Conservation (phyloP, 1,139 yeast genomes). For the Candida dubliniensis region DNA sequence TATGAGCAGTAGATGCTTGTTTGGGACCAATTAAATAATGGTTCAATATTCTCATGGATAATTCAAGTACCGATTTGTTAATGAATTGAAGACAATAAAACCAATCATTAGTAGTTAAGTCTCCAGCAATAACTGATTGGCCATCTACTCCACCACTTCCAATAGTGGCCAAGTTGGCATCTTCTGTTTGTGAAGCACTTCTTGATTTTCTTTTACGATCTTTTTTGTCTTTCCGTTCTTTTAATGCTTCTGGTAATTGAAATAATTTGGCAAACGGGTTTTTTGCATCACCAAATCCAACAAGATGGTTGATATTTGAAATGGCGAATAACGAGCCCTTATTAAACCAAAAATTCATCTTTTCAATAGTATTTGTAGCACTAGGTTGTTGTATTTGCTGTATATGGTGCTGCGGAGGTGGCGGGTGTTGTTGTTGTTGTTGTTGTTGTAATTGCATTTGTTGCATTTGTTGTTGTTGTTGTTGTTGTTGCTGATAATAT, state of each 20-base stretch:
- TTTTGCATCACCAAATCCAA: constrained; percentile 73
- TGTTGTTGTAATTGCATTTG: constrained; percentile 24
- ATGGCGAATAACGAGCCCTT: constrained; percentile 74
- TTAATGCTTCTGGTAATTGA: constrained; percentile 67
- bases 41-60: constrained; percentile 62
- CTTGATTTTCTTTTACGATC: constrained; percentile 60
- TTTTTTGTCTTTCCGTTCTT: constrained; percentile 69
- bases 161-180: constrained; percentile 6
- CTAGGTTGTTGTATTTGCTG: constrained; percentile 19
- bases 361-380: constrained; percentile 47
- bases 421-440: constrained; percentile 16
- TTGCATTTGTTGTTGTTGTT: constrained; percentile 18
- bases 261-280: constrained; percentile 76
- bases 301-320: constrained; percentile 68
- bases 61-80: constrained; percentile 64
- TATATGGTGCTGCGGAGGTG: constrained; percentile 19
- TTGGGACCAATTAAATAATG: constrained; percentile 70
- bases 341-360: constrained; percentile 71
- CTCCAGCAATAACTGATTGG: constrained; percentile 39
- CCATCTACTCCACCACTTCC: constrained; percentile 25
- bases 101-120: constrained; percentile 58
- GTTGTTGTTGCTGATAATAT: constrained; percentile 24
- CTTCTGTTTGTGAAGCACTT: constrained; percentile 20
- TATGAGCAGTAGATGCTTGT: constrained; percentile 68
- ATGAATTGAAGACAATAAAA: constrained; percentile 52